Conservation (phyloP, 2,329 filamentous ascomycete genomes). For the Fusarium chuoi region DNA sequence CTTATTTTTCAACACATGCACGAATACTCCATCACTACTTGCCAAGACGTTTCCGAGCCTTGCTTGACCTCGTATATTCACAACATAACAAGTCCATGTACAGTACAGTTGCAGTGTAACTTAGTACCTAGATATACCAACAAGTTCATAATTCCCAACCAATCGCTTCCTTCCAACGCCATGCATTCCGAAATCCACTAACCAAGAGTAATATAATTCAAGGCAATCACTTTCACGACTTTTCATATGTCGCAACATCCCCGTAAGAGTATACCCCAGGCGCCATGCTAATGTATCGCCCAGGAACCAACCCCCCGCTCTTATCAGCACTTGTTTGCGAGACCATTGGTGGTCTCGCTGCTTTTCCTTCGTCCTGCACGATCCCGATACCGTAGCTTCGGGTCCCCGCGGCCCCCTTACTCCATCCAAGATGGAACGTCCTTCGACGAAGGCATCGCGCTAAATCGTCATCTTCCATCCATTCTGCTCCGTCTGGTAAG, state of each 20-base stretch:
- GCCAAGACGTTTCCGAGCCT: neutral
- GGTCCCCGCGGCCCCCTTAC: constrained; percentile 22
- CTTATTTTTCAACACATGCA: neutral
- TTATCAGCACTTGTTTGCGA: constrained; percentile 16
- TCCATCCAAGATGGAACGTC: constrained; percentile 43
- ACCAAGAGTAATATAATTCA: neutral
- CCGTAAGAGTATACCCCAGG: constrained; percentile 43
- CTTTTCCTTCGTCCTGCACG: constrained; percentile 43
- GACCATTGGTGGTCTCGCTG: constrained; percentile 9
- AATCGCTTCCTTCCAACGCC: constrained; percentile 32
- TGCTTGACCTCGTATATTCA: neutral
- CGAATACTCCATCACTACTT: neutral
- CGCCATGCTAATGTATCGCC: constrained; percentile 42
- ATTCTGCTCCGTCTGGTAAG: constrained; percentile 42
- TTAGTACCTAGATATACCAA: neutral
- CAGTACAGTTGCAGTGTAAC: neutral
- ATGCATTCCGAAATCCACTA: constrained; percentile 17
- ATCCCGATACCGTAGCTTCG: constrained; percentile 42
- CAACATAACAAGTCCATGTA: neutral
- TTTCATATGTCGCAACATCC: constrained; percentile 37
- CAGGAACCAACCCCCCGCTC: constrained; percentile 17
- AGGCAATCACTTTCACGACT: constrained; percentile 10
- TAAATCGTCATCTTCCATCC: constrained; percentile 43
- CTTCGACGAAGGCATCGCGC: constrained; percentile 41
- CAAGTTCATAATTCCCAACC: neutral